Base-by-base conservation (phyloP, 257 asterid genomes). In the Handroanthus guayacan region DNA sequence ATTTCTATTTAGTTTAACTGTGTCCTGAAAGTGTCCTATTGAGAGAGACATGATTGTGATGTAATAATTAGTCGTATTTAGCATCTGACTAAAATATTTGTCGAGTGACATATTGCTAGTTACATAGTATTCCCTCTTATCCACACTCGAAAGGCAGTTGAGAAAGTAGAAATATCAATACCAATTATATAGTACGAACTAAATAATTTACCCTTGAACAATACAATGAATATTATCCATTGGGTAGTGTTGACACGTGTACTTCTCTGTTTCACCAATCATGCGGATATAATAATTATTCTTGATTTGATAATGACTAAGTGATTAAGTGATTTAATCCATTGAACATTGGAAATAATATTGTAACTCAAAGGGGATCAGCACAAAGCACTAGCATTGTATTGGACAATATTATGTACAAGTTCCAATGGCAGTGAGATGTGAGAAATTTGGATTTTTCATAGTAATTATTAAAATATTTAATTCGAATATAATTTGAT, bases 311-410 rank as follows among this genome's bases (percentile, higher is more conserved):
- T 43, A 20, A 31, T 60, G 20, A 20, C 39, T 0, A 9, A 12
- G 41, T 58, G 41, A 58, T 58, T 5, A 61, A 10, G 14, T 14
- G 4, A 9, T 6, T 51, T 10, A 17, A 62, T 62, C 39, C 52
- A 62, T 62, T 62, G 68, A 63, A 63, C 47, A n/a, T 63, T 37
- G 50, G 11, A 38, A 7, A 39, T 62, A 36, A 60, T 57, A 57
- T 55, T 6, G 5, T 55, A 6, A 61, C 17, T 31, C 31, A 25
- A 0, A 25, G 31, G 31, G 31, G 1, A 25, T 25, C 31, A 25
- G 31, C 31, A 25, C 31, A 25, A 6, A 18, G 63, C 38, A 17
- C 65, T 25, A 60, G 65, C 65, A 60, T 60, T 60, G 38, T 60
- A 31, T 60, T 41, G n/a, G 14, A 43, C 65, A 9, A 20, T 60